These are phyloP conservation scores for Podila horticola DNA, from an alignment of 192 early-diverging fungal genomes.

Conservation along the genomic window DNA sequence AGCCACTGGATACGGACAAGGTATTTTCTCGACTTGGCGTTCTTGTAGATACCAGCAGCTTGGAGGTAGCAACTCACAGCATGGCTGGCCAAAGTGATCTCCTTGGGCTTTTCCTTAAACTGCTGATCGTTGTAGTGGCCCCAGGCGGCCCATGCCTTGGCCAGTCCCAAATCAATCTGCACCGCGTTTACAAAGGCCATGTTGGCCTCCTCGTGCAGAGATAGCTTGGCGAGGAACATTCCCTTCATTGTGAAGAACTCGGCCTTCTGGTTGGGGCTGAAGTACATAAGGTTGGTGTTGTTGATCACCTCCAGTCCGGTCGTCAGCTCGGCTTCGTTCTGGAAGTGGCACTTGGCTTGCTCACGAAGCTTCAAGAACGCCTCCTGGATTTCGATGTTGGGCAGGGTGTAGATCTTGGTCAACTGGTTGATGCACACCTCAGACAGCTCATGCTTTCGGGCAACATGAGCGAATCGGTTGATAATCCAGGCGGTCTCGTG, in stretches of 20 bases:
- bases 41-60: constrained; percentile 90
- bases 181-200: constrained; percentile 90
- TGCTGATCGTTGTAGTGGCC: constrained; percentile 94
- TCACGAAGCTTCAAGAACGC: constrained; percentile 96
- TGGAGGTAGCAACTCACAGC: constrained; percentile 98
- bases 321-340: constrained; percentile 86
- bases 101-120: constrained; percentile 86
- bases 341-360: constrained; percentile 98
- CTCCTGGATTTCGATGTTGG: constrained; percentile 99
- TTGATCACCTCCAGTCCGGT: constrained; percentile 97
- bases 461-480: constrained; percentile 98
- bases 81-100: constrained; percentile 84
- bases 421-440: constrained; percentile 94
- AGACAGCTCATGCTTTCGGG: constrained; percentile 92
- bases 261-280: constrained; percentile 90
- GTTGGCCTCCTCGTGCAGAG: constrained; percentile 87
- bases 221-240: constrained; percentile 91
- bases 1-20: constrained; percentile 95
- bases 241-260: constrained; percentile 99
- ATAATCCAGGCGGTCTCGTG: constrained; percentile 99
- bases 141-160: constrained; percentile 97
- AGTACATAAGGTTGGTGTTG: constrained; percentile 99
- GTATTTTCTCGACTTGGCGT: constrained; percentile 87
- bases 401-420: constrained; percentile 97
- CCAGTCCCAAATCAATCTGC: constrained; percentile 87